phyloP scores from a whole-genome alignment of 176 grass and related monocot genomes.

The Puccinellia tenuiflora region DNA sequence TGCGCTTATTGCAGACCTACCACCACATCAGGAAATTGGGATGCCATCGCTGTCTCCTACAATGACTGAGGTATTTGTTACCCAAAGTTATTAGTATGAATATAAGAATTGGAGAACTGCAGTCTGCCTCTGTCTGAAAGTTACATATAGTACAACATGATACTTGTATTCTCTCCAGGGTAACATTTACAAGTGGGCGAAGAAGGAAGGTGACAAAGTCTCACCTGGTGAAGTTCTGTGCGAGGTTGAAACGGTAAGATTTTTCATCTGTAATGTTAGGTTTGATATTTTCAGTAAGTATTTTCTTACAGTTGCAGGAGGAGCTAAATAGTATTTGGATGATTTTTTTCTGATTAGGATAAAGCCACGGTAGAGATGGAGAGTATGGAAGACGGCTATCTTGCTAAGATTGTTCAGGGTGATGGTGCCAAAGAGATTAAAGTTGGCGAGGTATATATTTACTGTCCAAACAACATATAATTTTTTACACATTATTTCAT shows the following conservation, averaged over 20 bases:
- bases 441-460: conserved; percentile 79
- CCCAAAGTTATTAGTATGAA: background rate
- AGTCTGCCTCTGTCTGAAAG: background rate
- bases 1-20: conserved; percentile 55
- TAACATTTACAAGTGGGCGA: conserved; percentile 93
- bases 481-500: background rate
- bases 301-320: conserved; percentile 1
- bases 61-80: conserved; percentile 82
- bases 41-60: conserved; percentile 98
- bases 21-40: conserved; percentile 74
- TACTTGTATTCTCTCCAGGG: conserved; percentile 53
- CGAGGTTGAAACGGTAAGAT: conserved; percentile 91
- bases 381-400: conserved; percentile 98
- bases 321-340: conserved; percentile 18
- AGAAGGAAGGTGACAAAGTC: conserved; percentile 96
- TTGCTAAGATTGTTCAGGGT: conserved; percentile 87
- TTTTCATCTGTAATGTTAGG: background rate
- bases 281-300: background rate
- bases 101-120: background rate
- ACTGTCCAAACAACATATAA: background rate
- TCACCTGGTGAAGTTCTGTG: conserved; percentile 89
- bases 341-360: conserved; percentile 46
- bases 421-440: conserved; percentile 96
- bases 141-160: background rate
- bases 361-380: conserved; percentile 98